A percentile compares a stretch with the other conserved stretches of the same genome.
phyloP scores from a whole-genome alignment of 2,329 filamentous ascomycete genomes.

The Annulohypoxylon truncatum region DNA sequence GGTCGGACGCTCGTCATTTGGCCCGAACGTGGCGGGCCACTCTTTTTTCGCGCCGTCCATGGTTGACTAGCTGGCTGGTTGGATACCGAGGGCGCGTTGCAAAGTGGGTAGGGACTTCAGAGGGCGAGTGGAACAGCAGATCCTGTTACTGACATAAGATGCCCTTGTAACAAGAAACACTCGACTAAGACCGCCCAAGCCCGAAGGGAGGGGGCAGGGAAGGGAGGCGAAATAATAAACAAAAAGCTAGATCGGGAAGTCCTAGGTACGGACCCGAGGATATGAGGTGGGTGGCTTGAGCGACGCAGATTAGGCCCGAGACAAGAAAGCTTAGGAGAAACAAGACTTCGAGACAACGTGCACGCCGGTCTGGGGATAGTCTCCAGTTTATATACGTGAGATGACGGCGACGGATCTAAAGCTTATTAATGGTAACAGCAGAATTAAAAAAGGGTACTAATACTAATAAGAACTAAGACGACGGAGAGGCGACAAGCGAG shows the following conservation, averaged over 20 bases:
- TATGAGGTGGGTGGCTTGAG: slow-evolving; percentile 37
- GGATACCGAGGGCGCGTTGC: neutral
- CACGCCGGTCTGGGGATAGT: slow-evolving; percentile 36
- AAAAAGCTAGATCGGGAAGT: slow-evolving; percentile 12
- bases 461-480: slow-evolving; percentile 1
- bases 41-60: slow-evolving; percentile 37
- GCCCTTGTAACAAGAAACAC: slow-evolving; percentile 14
- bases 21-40: slow-evolving; percentile 31
- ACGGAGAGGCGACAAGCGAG: slow-evolving; percentile 15
- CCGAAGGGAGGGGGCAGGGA: neutral
- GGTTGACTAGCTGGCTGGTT: neutral
- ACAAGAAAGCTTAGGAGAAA: slow-evolving; percentile 32
- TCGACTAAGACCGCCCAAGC: slow-evolving; percentile 19
- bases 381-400: slow-evolving; percentile 38
- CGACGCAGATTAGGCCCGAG: slow-evolving; percentile 18
- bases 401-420: slow-evolving; percentile 19
- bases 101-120: neutral
- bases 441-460: neutral
- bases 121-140: neutral
- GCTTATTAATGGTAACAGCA: slow-evolving; percentile 26
- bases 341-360: slow-evolving; percentile 18
- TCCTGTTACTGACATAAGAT: slow-evolving; percentile 12
- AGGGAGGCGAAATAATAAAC: slow-evolving; percentile 27
- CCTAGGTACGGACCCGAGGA: slow-evolving; percentile 11
- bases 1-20: slow-evolving; percentile 34